These are phyloP conservation scores for Ophiostoma sp. DNA, from an alignment of 2,329 filamentous ascomycete genomes.

Conservation along the genomic window DNA sequence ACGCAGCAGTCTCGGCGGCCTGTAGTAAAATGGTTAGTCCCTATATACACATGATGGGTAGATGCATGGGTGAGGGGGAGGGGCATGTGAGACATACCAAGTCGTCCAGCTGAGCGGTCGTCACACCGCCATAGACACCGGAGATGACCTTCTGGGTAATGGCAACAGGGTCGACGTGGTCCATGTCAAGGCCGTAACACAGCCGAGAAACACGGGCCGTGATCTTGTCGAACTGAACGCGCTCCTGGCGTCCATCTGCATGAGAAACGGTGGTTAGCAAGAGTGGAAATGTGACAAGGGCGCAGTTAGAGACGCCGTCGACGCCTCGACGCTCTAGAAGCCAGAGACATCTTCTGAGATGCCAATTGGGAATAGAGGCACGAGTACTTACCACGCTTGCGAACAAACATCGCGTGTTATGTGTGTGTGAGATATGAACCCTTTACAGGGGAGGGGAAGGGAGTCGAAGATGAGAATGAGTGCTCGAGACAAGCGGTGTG, in stretches of 20 bases:
- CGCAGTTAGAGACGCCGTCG: too few relatives aligned
- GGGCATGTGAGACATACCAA: slow-evolving; percentile 38
- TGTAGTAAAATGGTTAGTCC: too few relatives aligned
- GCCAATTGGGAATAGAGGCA: too few relatives aligned
- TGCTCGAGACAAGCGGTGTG: slow-evolving; percentile 6
- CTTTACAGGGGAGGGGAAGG: slow-evolving; percentile 4
- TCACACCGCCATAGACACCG: slow-evolving; percentile 97
- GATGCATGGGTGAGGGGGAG: too few relatives aligned
- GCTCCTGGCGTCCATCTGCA: slow-evolving; percentile 96
- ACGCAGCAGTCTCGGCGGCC: slow-evolving; percentile 95
- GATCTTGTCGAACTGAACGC: slow-evolving; percentile 99
- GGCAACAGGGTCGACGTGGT: slow-evolving; percentile 91
- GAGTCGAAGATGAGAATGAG: slow-evolving; percentile 4
- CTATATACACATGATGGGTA: too few relatives aligned
- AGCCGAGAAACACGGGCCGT: slow-evolving; percentile 94
- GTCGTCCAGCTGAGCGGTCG: slow-evolving; percentile 92
- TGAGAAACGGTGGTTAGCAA: too few relatives aligned
- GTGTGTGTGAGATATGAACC: slow-evolving; percentile 8
- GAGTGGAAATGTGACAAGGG: too few relatives aligned
- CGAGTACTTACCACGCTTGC: slow-evolving; percentile 54
- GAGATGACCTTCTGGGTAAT: slow-evolving; percentile 99
- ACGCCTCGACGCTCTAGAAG: too few relatives aligned
- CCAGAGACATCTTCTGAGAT: too few relatives aligned
- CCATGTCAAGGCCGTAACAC: slow-evolving; percentile 93
- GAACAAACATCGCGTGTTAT: slow-evolving; percentile 51